Evolutionary conservation across 352 stramenopile genomes (phyloP).

Genomic region (Pythium guiyangense): DNA sequence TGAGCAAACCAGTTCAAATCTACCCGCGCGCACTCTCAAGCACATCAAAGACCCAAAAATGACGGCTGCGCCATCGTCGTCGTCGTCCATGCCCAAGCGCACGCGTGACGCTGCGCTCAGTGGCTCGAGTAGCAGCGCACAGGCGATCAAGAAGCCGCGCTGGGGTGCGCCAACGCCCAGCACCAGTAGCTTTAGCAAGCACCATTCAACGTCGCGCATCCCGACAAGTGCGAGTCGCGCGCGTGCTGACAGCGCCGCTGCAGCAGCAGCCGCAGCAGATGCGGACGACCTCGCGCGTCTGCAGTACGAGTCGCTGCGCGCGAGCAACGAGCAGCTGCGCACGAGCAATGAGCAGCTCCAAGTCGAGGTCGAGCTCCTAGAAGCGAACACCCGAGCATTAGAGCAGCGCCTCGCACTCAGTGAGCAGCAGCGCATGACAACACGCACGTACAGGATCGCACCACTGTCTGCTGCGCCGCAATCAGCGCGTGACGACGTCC

Average conservation of each 20-base stretch:
- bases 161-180: not conserved
- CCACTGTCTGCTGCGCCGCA: constrained; percentile 8
- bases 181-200: not conserved
- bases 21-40: not conserved
- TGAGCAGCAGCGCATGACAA: constrained; percentile 31
- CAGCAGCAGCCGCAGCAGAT: not conserved
- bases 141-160: not conserved
- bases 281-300: constrained; percentile 3
- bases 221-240: no score
- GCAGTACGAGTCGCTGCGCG: constrained; percentile 25
- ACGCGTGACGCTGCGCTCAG: not conserved
- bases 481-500: constrained; percentile 19
- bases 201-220: no score
- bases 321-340: constrained; percentile 33
- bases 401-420: constrained; percentile 13
- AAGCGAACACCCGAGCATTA: constrained; percentile 12
- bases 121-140: not conserved
- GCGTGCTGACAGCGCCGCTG: no score
- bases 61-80: no score
- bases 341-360: constrained; percentile 33
- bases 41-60: not conserved
- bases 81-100: not conserved
- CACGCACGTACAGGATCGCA: constrained; percentile 24
- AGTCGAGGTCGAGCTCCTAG: constrained; percentile 9
- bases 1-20: not conserved